Conservation (phyloP, 2,329 filamentous ascomycete species). For the Leptographium lundbergii region DNA sequence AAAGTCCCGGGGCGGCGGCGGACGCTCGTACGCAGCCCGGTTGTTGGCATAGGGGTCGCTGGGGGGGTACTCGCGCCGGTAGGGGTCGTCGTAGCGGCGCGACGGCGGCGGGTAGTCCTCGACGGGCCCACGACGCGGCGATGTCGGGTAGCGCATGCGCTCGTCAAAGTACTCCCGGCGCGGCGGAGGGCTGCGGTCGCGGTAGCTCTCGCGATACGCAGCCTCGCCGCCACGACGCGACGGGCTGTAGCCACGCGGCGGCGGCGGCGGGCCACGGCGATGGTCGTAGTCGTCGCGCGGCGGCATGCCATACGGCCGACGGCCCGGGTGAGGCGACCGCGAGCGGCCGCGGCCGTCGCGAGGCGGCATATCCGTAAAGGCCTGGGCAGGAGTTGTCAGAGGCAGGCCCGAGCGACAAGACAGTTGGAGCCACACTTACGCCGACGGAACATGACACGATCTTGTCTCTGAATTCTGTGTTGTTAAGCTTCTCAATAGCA, state of each 20-base stretch:
- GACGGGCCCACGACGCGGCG: slow-evolving; percentile 59
- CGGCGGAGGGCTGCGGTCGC: slow-evolving; percentile 59
- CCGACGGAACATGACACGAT: slow-evolving; percentile 78
- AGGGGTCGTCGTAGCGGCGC: slow-evolving; percentile 65
- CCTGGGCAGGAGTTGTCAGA: slow-evolving; percentile 30
- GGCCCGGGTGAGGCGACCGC: slow-evolving; percentile 51
- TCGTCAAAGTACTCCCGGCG: slow-evolving; percentile 83
- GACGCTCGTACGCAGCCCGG: slow-evolving; percentile 43
- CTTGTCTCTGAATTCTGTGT: slow-evolving; percentile 82
- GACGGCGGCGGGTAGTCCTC: slow-evolving; percentile 64
- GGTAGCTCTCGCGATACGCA: slow-evolving; percentile 57
- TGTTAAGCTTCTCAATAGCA: slow-evolving; percentile 90
- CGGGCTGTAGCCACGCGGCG: slow-evolving; percentile 64
- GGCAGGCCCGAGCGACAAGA: too few species aligned
- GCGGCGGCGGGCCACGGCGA: slow-evolving; percentile 58
- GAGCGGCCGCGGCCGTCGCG: slow-evolving; percentile 66
- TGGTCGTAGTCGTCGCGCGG: slow-evolving; percentile 72
- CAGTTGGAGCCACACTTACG: slow-evolving; percentile 52
- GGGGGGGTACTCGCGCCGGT: slow-evolving; percentile 55
- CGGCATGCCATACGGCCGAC: slow-evolving; percentile 50
- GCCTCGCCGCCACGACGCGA: slow-evolving; percentile 28
- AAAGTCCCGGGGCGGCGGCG: slow-evolving; percentile 26
- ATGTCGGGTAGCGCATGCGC: slow-evolving; percentile 66
- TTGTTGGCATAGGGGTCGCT: slow-evolving; percentile 48
- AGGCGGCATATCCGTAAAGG: slow-evolving; percentile 62